phyloP scores from a whole-genome alignment of 257 asterid genomes.

The Leptodermis oblonga region DNA sequence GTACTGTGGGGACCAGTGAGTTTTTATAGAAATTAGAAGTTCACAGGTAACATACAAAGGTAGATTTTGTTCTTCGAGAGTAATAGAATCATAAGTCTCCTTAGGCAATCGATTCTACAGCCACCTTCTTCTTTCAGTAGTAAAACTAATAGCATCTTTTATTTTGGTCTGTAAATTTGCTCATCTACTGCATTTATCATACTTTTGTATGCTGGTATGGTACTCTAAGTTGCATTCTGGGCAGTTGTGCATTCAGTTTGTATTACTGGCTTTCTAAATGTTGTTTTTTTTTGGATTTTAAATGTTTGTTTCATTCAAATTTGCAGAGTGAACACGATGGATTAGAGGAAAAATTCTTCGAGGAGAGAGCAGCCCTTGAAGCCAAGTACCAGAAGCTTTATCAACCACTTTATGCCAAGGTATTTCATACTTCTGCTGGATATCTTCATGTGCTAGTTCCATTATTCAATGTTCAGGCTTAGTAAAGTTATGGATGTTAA shows the following conservation, averaged over 20 bases:
- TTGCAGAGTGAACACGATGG: constrained; percentile 32
- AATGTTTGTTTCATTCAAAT: not conserved
- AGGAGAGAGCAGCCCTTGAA: constrained; percentile 38
- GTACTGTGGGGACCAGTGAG: not conserved
- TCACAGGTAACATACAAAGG: not conserved
- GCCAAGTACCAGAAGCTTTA: constrained; percentile 37
- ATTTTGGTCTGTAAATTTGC: not conserved
- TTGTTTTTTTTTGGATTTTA: not conserved
- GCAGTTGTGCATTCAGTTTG: not conserved
- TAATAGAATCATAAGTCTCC: not conserved
- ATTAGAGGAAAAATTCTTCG: constrained; percentile 32
- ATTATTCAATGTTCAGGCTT: not conserved
- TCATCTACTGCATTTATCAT: no score
- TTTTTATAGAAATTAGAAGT: not conserved
- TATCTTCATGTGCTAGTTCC: not conserved
- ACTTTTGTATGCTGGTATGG: no score
- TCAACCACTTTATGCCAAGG: constrained; percentile 37
- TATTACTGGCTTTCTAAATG: not conserved
- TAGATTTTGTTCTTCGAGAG: not conserved
- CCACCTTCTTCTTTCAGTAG: not conserved
- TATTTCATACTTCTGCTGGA: not conserved
- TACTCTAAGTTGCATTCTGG: not conserved
- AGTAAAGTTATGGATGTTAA: not conserved
- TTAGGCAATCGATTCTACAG: not conserved
- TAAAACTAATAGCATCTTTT: not conserved